A percentile compares a stretch with the other conserved stretches of the same genome.
phyloP scores from a whole-genome alignment of 1,284 basidiomycete species.

The Cryptococcus neoformans region DNA sequence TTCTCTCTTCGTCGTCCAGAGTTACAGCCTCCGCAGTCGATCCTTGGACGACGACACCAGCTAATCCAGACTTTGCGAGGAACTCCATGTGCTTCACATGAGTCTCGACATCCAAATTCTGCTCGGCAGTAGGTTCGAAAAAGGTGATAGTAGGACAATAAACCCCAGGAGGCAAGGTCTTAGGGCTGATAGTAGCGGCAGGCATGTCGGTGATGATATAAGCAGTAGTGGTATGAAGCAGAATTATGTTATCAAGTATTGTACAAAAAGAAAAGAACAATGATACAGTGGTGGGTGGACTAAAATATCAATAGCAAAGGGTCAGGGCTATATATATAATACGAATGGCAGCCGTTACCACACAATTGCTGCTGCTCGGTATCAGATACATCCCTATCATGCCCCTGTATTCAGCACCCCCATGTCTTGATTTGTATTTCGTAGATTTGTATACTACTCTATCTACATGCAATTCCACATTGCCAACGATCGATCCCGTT shows the following conservation, averaged over 20 bases:
- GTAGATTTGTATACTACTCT: too few relatives aligned
- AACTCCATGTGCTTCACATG: constrained; percentile 37
- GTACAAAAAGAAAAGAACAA: not conserved
- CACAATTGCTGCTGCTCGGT: too few relatives aligned
- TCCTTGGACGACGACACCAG: constrained; percentile 43
- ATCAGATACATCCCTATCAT: constrained; percentile 18
- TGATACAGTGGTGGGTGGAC: not conserved
- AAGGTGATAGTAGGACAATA: constrained; percentile 43
- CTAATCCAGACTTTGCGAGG: constrained; percentile 23
- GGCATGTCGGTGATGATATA: constrained; percentile 5
- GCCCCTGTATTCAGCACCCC: constrained; percentile 3
- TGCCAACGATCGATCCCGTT: too few relatives aligned
- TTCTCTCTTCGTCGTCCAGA: constrained; percentile 36
- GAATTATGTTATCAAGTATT: not conserved
- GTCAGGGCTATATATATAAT: too few relatives aligned
- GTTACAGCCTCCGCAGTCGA: constrained; percentile 46
- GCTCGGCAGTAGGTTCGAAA: constrained; percentile 36
- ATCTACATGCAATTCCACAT: too few relatives aligned
- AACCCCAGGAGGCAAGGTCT: constrained; percentile 31
- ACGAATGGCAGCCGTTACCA: too few relatives aligned
- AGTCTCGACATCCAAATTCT: constrained; percentile 40
- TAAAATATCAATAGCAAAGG: too few relatives aligned
- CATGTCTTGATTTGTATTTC: too few relatives aligned
- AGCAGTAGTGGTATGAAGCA: not conserved
- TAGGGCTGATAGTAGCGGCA: constrained; percentile 7